Evolutionary conservation across 2,329 filamentous ascomycete species (phyloP), one percentile per base, ranked within the genome.

Genomic region (Ascochyta rabiei): DNA sequence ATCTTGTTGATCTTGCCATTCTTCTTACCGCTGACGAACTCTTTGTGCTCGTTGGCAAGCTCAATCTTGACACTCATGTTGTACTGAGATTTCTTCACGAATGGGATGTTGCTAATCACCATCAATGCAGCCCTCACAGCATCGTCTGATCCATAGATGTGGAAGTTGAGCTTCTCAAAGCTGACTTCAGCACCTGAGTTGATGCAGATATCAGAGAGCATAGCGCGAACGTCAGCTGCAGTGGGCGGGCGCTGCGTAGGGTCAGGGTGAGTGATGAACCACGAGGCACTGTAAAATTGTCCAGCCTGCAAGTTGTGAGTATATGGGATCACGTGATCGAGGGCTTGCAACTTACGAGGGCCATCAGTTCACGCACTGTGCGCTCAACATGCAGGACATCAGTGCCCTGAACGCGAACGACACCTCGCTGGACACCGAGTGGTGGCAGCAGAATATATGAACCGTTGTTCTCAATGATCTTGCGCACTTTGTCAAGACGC

Each of bases 1-100:
- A 99, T 99, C 82, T 99, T 99, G 83, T 99, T 99, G 77, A 99
- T 99, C 80, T 99, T 99, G 77, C 95, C 95, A 69, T 99, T 99
- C 82, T 99, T 99, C 83, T 99, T 99, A 66, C 95, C 95, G 66
- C 93, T 97, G 53, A 99, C 95, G 73, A 99, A 99, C 72, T 99
- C 95, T 77, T 99, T 99, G 81, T 99, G 95, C 79, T 99, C 95
- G 71, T 98, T 98, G 70, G 95, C 95, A 52, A 99, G 88, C 80
- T 99, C 95, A 60, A 99, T 96, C 81, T 98, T 98, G 72, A 99
- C 93, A 52, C 93, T 87, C 73, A 99, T 96, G 73, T 96, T 93
- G 70, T 96, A 96, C 63, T 91, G 90, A 37, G 89, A 87, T 66
- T 92, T 89, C 62, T 89, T 88, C 56, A 96, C 90, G 69, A 97